phyloP scores from a whole-genome alignment of 2,329 filamentous ascomycete species.

The Claviceps sp. region DNA sequence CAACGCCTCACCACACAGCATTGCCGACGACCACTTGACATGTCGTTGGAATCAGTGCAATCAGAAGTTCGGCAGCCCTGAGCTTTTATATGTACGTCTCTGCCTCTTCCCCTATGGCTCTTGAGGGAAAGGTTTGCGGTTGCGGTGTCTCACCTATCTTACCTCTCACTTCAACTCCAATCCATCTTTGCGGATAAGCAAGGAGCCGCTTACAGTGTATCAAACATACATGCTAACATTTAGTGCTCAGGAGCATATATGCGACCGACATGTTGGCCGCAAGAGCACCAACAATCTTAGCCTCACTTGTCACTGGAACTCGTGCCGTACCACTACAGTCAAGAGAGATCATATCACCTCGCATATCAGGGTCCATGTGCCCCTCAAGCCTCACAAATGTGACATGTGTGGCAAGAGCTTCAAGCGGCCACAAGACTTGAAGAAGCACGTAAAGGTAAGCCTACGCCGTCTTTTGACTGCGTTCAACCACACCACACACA shows the following conservation, averaged over 20 bases:
- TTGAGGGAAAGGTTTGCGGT: too few species aligned
- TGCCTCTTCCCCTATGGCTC: too few species aligned
- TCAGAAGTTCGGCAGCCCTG: slow-evolving; percentile 43
- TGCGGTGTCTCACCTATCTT: too few species aligned
- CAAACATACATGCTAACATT: neutral
- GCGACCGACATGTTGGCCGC: slow-evolving; percentile 93
- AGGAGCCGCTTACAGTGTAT: neutral
- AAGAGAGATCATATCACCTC: slow-evolving; percentile 99
- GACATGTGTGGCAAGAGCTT: slow-evolving; percentile 98
- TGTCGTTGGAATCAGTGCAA: slow-evolving; percentile 48
- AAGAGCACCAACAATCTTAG: slow-evolving; percentile 99
- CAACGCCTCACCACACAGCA: slow-evolving; percentile 29
- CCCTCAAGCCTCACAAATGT: slow-evolving; percentile 96
- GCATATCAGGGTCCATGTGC: slow-evolving; percentile 97
- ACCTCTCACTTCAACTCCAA: too few species aligned
- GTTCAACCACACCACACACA: neutral
- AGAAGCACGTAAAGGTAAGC: slow-evolving; percentile 88
- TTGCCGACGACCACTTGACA: slow-evolving; percentile 39
- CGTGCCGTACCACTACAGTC: slow-evolving; percentile 89
- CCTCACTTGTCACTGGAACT: slow-evolving; percentile 93
- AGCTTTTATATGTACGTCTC: slow-evolving; percentile 44
- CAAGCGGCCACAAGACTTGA: slow-evolving; percentile 95
- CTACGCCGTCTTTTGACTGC: neutral
- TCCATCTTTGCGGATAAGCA: too few species aligned
- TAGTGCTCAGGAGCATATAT: slow-evolving; percentile 75